Percentiles rank a stretch among this genome's conserved stretches.
phyloP scores from a whole-genome alignment of 1,284 basidiomycete species.

The Apiotrichum laibachii region DNA sequence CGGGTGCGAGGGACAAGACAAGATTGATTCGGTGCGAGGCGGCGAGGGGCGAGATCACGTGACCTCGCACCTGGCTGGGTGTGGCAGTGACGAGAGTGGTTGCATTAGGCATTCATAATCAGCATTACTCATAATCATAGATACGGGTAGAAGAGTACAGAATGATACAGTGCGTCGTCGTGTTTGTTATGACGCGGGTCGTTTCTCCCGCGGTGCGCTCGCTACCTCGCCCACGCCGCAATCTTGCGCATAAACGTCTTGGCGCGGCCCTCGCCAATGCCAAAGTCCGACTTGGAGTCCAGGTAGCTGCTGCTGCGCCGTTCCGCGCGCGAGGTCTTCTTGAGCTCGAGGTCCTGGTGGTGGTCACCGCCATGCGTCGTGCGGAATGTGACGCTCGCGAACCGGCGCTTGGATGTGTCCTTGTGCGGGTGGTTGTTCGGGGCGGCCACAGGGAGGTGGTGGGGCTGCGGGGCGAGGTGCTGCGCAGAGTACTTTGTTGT shows the following conservation, averaged over 20 bases:
- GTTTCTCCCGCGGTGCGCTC: no score
- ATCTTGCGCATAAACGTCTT: conserved; percentile 5
- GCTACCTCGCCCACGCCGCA: not conserved
- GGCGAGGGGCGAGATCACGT: no score
- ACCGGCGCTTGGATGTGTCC: not conserved
- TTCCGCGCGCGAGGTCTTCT: not conserved
- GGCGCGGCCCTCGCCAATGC: conserved; percentile 2
- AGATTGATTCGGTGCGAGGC: no score
- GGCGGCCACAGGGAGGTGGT: not conserved
- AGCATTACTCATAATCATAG: no score
- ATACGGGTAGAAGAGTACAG: no score
- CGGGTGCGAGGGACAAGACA: no score
- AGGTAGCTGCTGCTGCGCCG: conserved; percentile 1
- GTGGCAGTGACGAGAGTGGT: no score
- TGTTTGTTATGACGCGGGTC: no score
- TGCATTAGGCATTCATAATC: no score
- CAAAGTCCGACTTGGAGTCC: conserved; percentile 1
- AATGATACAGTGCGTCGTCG: no score
- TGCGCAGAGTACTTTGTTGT: not conserved
- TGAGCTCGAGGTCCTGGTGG: not conserved
- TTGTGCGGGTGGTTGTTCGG: not conserved
- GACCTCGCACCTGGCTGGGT: no score
- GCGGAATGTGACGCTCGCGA: not conserved
- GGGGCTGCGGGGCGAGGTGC: not conserved
- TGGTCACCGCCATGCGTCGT: not conserved